Evolutionary conservation across 2,329 filamentous ascomycete genomes (phyloP), one percentile per base, ranked within the genome.

Genomic region (Fusarium newnesense): DNA sequence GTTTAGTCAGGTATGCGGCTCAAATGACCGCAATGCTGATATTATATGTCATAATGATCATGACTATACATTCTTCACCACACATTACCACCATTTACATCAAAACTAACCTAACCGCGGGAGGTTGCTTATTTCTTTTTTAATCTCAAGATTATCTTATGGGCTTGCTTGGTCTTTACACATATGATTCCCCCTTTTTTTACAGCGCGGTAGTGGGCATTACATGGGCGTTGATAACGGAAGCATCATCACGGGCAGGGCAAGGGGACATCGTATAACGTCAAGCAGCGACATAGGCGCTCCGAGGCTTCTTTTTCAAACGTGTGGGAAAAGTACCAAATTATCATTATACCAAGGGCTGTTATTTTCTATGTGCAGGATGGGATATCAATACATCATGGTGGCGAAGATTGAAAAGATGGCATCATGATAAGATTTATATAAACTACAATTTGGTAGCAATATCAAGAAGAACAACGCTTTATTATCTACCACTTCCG

Each of bases 161-260:
- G 36, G 56, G 62, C 43, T 69, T 43, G 58, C 66, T 66, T 60
- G 42, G 53, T 62, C 58, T 71, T 64, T 76, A 76, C 58, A 53
- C 54, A 75, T 75, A 72, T 66, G 64, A 69, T 67, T 61, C 37
- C 62, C 56, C 66, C 30, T 28, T 70, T 73, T 72, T 72, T 58
- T 68, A 67, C 44, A 74, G 57, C 56, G 60, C 44, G 60, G 60
- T 63, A 40, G 59, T 52, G 50, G 68, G 72, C 73, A 77, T 77
- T 72, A 59, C 63, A 64, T 70, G 59, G 76, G 76, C 75, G 76
- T 77, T 77, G 69, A 37, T 47, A 53, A 56, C 37, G 66, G 62
- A 67, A 71, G 47, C 62, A 69, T 67, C 42, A 64, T 58, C 32
- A 67, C n/a, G 32, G 65, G 52, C n/a, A 42, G 40, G 68, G 46